These are phyloP conservation scores for Alternaria infectoria DNA, from an alignment of 2,329 filamentous ascomycete genomes.

Conservation along the genomic window DNA sequence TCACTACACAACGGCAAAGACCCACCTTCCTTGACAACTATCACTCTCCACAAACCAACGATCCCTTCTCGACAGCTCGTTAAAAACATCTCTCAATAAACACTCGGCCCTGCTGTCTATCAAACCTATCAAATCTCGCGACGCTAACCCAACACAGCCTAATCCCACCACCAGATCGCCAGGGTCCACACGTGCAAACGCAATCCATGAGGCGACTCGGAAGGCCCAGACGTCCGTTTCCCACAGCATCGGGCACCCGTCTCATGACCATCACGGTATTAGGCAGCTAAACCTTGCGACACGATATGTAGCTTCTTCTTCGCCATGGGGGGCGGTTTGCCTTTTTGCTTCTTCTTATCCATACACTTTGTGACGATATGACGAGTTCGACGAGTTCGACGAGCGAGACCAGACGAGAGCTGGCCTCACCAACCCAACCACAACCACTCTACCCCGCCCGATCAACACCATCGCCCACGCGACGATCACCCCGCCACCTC, in stretches of 20 bases:
- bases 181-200: background rate
- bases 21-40: no score
- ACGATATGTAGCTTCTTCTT: constrained; percentile 8
- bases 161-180: background rate
- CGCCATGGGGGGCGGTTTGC: background rate
- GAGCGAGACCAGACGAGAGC: no score
- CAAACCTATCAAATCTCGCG: background rate
- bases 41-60: background rate
- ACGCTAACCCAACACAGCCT: background rate
- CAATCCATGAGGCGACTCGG: background rate
- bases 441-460: constrained; percentile 9
- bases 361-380: background rate
- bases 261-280: constrained; percentile 20
- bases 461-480: constrained; percentile 3
- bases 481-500: constrained; percentile 19
- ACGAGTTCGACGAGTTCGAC: background rate
- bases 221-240: constrained; percentile 9
- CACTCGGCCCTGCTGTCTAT: background rate
- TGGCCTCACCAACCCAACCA: background rate
- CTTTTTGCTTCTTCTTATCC: background rate
- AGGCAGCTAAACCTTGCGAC: background rate
- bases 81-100: no score
- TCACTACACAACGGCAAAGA: no score
- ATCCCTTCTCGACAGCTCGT: background rate
- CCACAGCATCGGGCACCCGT: constrained; percentile 3